Percentiles rank a stretch among this genome's conserved stretches.
These are phyloP conservation scores for Rasamsonia emersonii DNA, from an alignment of 2,329 filamentous ascomycete species.

Conservation along the genomic window DNA sequence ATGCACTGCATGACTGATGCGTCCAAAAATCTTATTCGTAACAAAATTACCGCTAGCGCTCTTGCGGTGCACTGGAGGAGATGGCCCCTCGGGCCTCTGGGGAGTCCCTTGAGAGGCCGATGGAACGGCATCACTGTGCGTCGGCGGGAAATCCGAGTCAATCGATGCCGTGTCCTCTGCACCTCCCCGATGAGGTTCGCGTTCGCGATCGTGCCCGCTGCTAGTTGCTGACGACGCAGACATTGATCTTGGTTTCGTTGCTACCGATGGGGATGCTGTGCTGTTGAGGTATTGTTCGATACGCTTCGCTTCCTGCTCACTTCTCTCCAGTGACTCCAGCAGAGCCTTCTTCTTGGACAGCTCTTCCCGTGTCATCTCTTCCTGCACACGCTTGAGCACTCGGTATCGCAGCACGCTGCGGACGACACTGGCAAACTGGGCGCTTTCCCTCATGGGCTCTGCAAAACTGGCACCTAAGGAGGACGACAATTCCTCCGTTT, in stretches of 20 bases:
- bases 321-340: constrained; percentile 82
- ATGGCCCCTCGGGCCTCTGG: constrained; percentile 23
- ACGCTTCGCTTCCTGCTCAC: constrained; percentile 82
- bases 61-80: constrained; percentile 60
- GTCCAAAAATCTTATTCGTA: constrained; percentile 85
- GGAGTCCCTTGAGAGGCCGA: constrained; percentile 65
- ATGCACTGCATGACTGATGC: constrained; percentile 89
- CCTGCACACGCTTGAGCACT: constrained; percentile 87
- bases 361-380: constrained; percentile 94
- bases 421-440: constrained; percentile 93
- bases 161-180: constrained; percentile 77
- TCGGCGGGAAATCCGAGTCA: constrained; percentile 92
- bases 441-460: constrained; percentile 95
- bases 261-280: constrained; percentile 41
- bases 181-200: constrained; percentile 46
- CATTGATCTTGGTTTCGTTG: constrained; percentile 54
- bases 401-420: constrained; percentile 80
- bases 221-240: constrained; percentile 44
- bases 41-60: constrained; percentile 81
- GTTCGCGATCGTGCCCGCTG: constrained; percentile 30
- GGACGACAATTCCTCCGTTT: constrained; percentile 81
- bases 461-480: constrained; percentile 89
- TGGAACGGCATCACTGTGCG: constrained; percentile 66
- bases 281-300: constrained; percentile 82
- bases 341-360: constrained; percentile 75